Evolutionary conservation across 2,329 filamentous ascomycete species (phyloP), one percentile per base, ranked within the genome.

Genomic region (Botryosphaeria agaves): DNA sequence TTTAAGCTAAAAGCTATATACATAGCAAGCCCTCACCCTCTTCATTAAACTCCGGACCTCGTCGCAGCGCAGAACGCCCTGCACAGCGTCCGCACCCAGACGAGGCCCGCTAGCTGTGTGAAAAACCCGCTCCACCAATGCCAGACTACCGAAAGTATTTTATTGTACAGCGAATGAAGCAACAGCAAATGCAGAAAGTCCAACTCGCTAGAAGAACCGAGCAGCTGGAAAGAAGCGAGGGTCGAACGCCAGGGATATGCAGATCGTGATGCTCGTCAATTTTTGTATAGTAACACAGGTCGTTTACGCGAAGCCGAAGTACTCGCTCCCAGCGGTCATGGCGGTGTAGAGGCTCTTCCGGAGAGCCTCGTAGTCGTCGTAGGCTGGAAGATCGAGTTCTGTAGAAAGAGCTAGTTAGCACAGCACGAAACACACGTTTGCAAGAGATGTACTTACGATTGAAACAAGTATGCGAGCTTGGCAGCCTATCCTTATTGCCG

Each of bases 381-480:
- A 98, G 59, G 98, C 89, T 25, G 89, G 89, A 42, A 98, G 72
- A 61, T 98, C 89, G 51, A 98, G 82, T 62, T 98, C 84, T 93
- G 53, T 36, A 31, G 27, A 33, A 26, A 4, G 26, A 31, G 43
- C 66, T 46, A 65, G 56, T 41, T 31, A 19, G 18, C 6, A 14
- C 21, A 5, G 6, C 15, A 29, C 18, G 9, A 29, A 14, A 7
- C 24, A 16, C 6, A 16, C 6, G n/a, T 7, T 7, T 6, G 30
- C 14, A 29, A 21, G 20, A 31, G 16, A 9, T 26, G 8, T 37
- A 78, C 82, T 78, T 72, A 93, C 84, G 89, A 55, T 98, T 98
- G 62, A 98, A 98, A 65, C 89, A 98, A 39, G 89, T 98, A 56
- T 98, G 91, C 44, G 85, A 93, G 45, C 82, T 92, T 33, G 89